Percentiles rank a stretch among this genome's conserved stretches.
Conservation (phyloP, 768 basidiomycete genomes). For the Boletus rufocinnamomeus region DNA sequence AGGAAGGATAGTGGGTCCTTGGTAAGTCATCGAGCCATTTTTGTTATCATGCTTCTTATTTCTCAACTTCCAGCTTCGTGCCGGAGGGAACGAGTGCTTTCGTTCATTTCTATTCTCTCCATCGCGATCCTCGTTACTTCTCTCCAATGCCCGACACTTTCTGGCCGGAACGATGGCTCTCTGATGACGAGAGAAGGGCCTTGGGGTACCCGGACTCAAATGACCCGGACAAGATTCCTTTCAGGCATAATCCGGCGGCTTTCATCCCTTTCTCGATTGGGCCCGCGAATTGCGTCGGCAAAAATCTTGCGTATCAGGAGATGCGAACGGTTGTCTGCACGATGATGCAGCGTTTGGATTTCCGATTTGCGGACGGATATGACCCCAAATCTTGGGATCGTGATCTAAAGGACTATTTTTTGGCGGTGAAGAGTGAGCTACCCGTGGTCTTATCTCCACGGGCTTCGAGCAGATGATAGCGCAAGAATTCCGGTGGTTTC, state of each 20-base stretch:
- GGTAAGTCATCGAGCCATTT: conserved; percentile 33
- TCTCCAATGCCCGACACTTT: conserved; percentile 46
- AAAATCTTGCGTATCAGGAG: conserved; percentile 45
- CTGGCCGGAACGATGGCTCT: conserved; percentile 48
- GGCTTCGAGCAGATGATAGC: conserved; percentile 18
- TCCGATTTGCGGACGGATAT: conserved; percentile 42
- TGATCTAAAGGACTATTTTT: conserved; percentile 42
- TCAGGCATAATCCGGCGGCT: conserved; percentile 38
- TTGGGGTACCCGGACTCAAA: conserved; percentile 30
- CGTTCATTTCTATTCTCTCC: conserved; percentile 45
- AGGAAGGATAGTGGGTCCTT: conserved; percentile 41
- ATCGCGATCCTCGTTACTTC: conserved; percentile 50
- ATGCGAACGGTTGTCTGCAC: conserved; percentile 41
- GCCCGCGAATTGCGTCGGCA: conserved; percentile 47
- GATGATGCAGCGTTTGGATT: conserved; percentile 43
- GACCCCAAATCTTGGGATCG: conserved; percentile 36
- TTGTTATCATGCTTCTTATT: conserved; percentile 14
- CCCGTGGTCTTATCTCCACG: conserved; percentile 40
- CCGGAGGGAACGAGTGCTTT: conserved; percentile 47
- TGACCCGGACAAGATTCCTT: conserved; percentile 29
- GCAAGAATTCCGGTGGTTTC: conserved; percentile 12
- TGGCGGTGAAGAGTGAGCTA: conserved; percentile 37
- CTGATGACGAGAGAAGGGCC: conserved; percentile 26
- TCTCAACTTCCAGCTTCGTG: conserved; percentile 36
- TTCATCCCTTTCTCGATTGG: conserved; percentile 50